Base-by-base conservation (phyloP, 345 rosid species). In the Orychophragmus violaceus region DNA sequence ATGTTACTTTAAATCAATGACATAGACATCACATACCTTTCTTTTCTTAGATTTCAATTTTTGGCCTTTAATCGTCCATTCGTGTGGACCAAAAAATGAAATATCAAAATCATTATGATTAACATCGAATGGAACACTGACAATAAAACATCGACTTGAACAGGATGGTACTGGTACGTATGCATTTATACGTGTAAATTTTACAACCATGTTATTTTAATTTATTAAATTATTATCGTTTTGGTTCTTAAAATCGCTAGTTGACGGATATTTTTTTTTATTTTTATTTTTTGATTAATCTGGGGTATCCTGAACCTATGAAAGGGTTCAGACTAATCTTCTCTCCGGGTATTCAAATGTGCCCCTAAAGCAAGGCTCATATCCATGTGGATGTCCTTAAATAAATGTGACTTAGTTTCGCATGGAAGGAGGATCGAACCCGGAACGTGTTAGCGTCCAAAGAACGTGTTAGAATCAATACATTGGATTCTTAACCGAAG, bases 31-130 rank as follows among this genome's bases (percentile, higher is more conserved):
- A 39, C 44, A 37, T 64, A 36, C 45, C 65, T 51, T 73, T 32
- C 41, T 59, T 64, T 66, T 66, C 24, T 59, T 23, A 60, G 13
- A 39, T 42, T 59, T 36, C 25, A n/a, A 4, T 52, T 60, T 66
- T 64, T 16, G 10, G 16, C 57, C 68, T 66, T 52, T 59, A 50
- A 8, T 60, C 42, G 18, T 74, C 58, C 10, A 52, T 16, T 66
- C 41, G 68, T 74, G 77, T 74, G 77, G 77, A 74, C 77, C 74
- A 32, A 50, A 46, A 41, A 6, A 12, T 3, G 9, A 74, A 66
- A 74, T 37, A 74, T 59, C 72, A 74, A 60, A 51, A 74, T 66
- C 77, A 74, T 44, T 55, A 53, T 22, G 23, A 53, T n/a, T 21
- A 59, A 59, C 68, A 66, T 41, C 72, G 19, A 59, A 59, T 58